phyloP scores from a whole-genome alignment of 768 basidiomycete genomes.

The Cantharellus anzutake region DNA sequence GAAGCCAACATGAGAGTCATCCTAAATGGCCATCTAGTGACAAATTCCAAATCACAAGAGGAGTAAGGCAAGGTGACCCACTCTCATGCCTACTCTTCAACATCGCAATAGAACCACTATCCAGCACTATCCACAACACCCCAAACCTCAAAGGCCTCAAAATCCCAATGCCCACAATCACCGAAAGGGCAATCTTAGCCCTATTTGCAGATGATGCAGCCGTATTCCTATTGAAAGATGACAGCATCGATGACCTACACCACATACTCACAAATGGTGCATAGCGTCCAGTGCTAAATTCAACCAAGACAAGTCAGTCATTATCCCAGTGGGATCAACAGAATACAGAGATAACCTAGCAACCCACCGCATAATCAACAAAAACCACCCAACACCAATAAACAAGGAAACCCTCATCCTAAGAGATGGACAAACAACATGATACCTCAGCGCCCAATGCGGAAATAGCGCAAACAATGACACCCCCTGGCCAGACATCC shows the following conservation, averaged over 20 bases:
- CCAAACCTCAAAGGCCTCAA: background rate
- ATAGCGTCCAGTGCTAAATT: slow-evolving; percentile 12
- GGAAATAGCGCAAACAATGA: slow-evolving; percentile 9
- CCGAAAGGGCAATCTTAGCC: background rate
- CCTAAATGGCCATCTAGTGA: slow-evolving; percentile 6
- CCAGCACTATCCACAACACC: slow-evolving; percentile 3
- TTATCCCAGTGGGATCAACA: slow-evolving; percentile 11
- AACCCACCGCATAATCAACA: background rate
- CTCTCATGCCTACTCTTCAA: slow-evolving; percentile 12
- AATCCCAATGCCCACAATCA: background rate
- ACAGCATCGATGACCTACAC: slow-evolving; percentile 9
- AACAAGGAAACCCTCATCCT: background rate
- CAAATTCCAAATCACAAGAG: slow-evolving; percentile 6
- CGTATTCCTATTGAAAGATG: slow-evolving; percentile 7
- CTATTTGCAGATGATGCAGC: slow-evolving; percentile 15
- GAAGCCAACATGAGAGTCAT: slow-evolving; percentile 9
- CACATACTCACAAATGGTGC: slow-evolving; percentile 12
- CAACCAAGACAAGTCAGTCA: slow-evolving; percentile 12
- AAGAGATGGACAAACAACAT: slow-evolving; percentile 6
- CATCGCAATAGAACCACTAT: slow-evolving; percentile 12
- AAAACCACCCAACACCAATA: background rate
- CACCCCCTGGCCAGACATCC: slow-evolving; percentile 1
- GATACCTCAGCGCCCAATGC: slow-evolving; percentile 10
- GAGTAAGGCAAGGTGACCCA: slow-evolving; percentile 13
- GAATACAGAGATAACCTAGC: slow-evolving; percentile 3